Evolutionary conservation across 208 protist species (phyloP), one percentile per base, ranked within the genome.

Genomic region (Wallacemonas sp.): DNA sequence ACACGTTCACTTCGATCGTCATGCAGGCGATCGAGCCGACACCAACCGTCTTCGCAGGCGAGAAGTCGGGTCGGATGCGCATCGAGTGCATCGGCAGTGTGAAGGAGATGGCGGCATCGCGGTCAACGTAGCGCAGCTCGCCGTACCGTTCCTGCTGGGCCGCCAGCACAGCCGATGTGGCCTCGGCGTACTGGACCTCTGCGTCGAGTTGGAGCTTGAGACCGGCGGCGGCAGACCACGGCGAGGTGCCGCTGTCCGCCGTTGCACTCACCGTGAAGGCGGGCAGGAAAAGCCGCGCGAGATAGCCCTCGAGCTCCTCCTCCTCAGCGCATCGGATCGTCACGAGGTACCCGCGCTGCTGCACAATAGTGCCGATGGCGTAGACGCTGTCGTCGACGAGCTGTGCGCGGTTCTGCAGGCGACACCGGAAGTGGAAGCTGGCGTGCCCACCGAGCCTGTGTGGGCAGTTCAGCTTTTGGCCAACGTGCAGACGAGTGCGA

Each of bases 11-110:
- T 62, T 96, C 84, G 10, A 96, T 71, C 32, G 90, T 96, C 87
- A 96, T 89, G 65, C 87, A 93, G 0, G 90, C 87, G 59, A 96
- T 92, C 54, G 85, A 92, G 30, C 90, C 90, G 24, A 93, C 87
- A 22, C 83, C 90, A 29, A 93, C 90, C 10, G 87, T 92, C 73
- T 93, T 87, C 21, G 85, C 85, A 19, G 90, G 87, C 10, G 87
- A 93, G 63, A 89, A 93, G 72, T 96, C 90, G 0, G 85, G 90
- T 24, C 85, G 66, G 12, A 91, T 78, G 32, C 78, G 76, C 80
- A 96, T 89, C 10, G 90, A 85, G 71, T 93, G 86, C 68, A 93
- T 76, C 17, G 90, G 87, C 6, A 91, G 70, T 1, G 78, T 74
- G 63, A 96, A 93, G 53, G 81, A 68, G 17, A 93, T 72, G 17